Base-by-base conservation (phyloP, 192 early-diverging fungal species). In the Kickxella alabastrina region DNA sequence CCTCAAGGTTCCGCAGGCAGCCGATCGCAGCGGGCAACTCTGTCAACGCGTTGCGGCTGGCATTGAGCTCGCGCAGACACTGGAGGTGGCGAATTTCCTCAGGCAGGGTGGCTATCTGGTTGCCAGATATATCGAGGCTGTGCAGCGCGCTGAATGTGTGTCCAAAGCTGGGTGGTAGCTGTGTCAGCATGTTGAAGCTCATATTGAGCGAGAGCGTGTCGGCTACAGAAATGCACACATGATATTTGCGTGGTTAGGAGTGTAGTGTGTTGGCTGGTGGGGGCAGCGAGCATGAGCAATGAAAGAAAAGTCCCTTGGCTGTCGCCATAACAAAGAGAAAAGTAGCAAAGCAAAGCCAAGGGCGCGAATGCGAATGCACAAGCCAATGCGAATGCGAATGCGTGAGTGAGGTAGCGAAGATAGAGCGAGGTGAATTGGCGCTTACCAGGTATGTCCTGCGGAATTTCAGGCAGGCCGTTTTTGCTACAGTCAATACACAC, bases 31-130 rank as follows among this genome's bases (percentile, higher is more conserved):
- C 48, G 13, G 76, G 76, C 34, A 78, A 49, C 12, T 37, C 28
- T 22, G 19, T 48, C 26, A 78, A 50, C 48, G 48, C 50, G 31
- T 78, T 78, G 31, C 59, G 56, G 38, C 53, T 56, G 18, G 59
- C 59, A 15, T 78, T 59, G 35, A 78, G 58, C 17, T 68, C 65
- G 24, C 65, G 65, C 18, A 78, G 59, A n/a, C 54, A 38, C 24
- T 43, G 39, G 15, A 78, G 50, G 22, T 50, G 55, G 40, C 65
- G 43, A 31, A 78, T 51, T 7, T 68, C 76, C 21, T 61, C 59
- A 15, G 76, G 76, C 36, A 78, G 37, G 19, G 32, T 54, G 10
- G 55, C 24, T 7, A 78, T 36, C 24, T 62, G 68, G 48, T 78
- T 78, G 6, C 47, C 41, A 12, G 69, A 73, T 18, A 78, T 41